A percentile compares a stretch with the other conserved stretches of the same genome.
Conservation (phyloP, 371 early-diverging fungal species). For the Syncephalis fuscata region DNA sequence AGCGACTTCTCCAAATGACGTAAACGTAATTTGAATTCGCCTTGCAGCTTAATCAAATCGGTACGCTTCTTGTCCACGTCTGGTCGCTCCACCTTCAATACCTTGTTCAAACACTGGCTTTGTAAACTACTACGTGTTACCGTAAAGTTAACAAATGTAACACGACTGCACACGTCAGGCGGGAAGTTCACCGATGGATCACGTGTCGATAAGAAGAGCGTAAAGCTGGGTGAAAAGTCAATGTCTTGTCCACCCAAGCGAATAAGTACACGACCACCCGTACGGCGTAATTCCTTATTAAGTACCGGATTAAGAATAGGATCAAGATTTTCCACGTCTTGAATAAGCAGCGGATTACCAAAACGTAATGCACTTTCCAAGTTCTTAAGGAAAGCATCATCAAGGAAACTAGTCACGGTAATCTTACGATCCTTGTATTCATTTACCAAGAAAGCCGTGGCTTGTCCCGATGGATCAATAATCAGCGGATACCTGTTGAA, state of each 20-base stretch:
- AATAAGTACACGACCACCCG: conserved; percentile 93
- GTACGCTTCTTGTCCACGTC: conserved; percentile 88
- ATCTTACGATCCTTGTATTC: conserved; percentile 78
- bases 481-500: conserved; percentile 92
- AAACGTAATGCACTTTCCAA: conserved; percentile 95
- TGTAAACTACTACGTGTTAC: conserved; percentile 91
- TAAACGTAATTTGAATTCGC: conserved; percentile 86
- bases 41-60: conserved; percentile 86
- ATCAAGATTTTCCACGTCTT: conserved; percentile 94
- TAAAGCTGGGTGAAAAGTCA: conserved; percentile 96
- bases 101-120: conserved; percentile 90
- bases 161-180: conserved; percentile 92
- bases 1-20: conserved; percentile 88
- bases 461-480: conserved; percentile 95
- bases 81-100: conserved; percentile 85
- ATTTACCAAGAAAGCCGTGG: conserved; percentile 73
- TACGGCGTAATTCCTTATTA: conserved; percentile 89
- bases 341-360: conserved; percentile 92
- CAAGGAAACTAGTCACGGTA: conserved; percentile 91
- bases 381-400: conserved; percentile 92
- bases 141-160: conserved; percentile 97
- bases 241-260: conserved; percentile 93
- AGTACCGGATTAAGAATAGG: conserved; percentile 94
- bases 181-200: conserved; percentile 86
- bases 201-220: conserved; percentile 82